Conservation (phyloP, 2,329 filamentous ascomycete genomes). For the Clonostachys byssicola region DNA sequence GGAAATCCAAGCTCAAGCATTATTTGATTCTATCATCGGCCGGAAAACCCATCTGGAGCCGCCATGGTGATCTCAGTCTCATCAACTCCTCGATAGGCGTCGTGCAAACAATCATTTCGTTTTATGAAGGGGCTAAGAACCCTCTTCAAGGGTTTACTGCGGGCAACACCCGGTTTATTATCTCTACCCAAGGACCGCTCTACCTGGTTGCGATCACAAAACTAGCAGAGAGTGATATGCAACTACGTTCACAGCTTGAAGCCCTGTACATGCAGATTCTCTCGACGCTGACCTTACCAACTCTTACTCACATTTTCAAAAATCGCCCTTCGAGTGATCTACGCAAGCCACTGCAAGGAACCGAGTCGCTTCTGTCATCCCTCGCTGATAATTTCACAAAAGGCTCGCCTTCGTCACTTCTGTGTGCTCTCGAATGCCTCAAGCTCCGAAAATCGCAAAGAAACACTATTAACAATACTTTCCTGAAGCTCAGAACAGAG, state of each 20-base stretch:
- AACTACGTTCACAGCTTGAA: slow-evolving; percentile 83
- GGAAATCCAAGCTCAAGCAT: slow-evolving; percentile 94
- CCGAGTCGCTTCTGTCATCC: slow-evolving; percentile 85
- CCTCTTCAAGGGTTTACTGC: slow-evolving; percentile 80
- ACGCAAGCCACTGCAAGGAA: slow-evolving; percentile 83
- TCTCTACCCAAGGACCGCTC: slow-evolving; percentile 79
- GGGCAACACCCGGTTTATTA: slow-evolving; percentile 80
- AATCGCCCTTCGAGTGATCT: slow-evolving; percentile 92
- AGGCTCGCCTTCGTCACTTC: slow-evolving; percentile 82
- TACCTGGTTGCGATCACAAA: slow-evolving; percentile 93
- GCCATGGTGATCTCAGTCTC: slow-evolving; percentile 84
- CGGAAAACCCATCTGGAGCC: slow-evolving; percentile 94
- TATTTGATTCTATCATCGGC: slow-evolving; percentile 95
- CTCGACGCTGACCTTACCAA: slow-evolving; percentile 88
- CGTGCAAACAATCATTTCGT: slow-evolving; percentile 95
- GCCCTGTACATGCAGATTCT: slow-evolving; percentile 98
- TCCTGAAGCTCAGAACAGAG: slow-evolving; percentile 73
- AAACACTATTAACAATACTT: slow-evolving; percentile 78
- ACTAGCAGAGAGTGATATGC: slow-evolving; percentile 85
- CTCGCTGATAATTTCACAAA: slow-evolving; percentile 91
- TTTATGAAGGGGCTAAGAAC: slow-evolving; percentile 80
- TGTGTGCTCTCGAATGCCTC: slow-evolving; percentile 92
- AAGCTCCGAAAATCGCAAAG: slow-evolving; percentile 85
- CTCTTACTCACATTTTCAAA: slow-evolving; percentile 80
- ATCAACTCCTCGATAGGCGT: slow-evolving; percentile 94